A percentile compares a stretch with the other conserved stretches of the same genome.
Conservation (phyloP, 441 rosid genomes). For the Macaranga tanarius region DNA sequence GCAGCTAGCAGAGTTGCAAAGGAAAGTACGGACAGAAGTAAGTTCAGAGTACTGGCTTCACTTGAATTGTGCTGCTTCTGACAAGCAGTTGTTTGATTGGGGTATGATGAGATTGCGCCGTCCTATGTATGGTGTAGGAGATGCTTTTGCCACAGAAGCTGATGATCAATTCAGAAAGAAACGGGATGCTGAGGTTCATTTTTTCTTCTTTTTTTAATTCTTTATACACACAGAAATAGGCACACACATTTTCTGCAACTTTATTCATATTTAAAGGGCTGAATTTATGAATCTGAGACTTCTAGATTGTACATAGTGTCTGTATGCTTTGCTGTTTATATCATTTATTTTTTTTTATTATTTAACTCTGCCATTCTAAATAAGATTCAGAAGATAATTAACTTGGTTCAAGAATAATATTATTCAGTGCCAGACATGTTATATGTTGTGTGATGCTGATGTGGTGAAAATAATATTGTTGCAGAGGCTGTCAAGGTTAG, state of each 20-base stretch:
- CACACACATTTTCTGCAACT: background rate
- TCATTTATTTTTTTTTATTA: background rate
- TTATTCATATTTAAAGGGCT: conserved; percentile 1
- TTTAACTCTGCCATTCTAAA: background rate
- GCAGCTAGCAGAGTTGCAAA: conserved; percentile 83
- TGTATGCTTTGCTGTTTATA: background rate
- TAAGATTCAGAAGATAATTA: background rate
- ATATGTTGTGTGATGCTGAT: conserved; percentile 28
- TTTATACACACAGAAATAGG: background rate
- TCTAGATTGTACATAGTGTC: conserved; percentile 17
- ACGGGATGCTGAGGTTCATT: conserved; percentile 87
- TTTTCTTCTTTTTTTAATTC: conserved; percentile 8
- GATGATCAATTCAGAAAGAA: conserved; percentile 92
- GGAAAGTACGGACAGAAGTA: conserved; percentile 69
- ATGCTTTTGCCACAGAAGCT: conserved; percentile 83
- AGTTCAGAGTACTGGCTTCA: conserved; percentile 92
- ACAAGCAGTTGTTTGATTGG: conserved; percentile 88
- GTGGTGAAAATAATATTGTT: conserved; percentile 25
- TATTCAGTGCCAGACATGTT: conserved; percentile 2
- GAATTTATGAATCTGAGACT: conserved; percentile 8
- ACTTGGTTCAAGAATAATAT: background rate
- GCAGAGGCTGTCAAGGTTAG: conserved; percentile 87
- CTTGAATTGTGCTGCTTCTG: conserved; percentile 63
- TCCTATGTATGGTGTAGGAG: conserved; percentile 81
- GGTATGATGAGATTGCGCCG: conserved; percentile 88